Evolutionary conservation across 495 filamentous ascomycete genomes (phyloP), one percentile per base, ranked within the genome.

Genomic region (Glarea lozoyensis): DNA sequence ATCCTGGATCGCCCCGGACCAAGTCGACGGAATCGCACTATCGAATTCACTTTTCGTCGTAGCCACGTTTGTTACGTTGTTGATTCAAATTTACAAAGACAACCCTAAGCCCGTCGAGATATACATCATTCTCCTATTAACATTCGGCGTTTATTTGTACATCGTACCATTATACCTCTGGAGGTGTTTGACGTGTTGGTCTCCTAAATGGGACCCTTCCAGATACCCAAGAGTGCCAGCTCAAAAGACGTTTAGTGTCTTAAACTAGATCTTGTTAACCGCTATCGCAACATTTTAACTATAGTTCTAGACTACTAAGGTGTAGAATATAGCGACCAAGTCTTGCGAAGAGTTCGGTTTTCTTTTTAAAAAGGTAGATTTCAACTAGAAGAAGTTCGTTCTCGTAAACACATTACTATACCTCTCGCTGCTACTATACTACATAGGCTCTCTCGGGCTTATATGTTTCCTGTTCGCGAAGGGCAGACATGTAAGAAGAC

Each of bases 1-100:
- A 16, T 38, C 50, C 15, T 61, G 56, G 46, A 32, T 60, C 30
- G 47, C 46, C 3, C 49, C 42, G 16, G 36, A 43, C 18, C 50
- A 59, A 40, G 23, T 49, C 13, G 27, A 39, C 2, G 32, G 42
- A 30, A 20, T 52, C 25, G 31, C 45, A 25, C 29, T 24, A 34
- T 10, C 57, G 3, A 10, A 19, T 18, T 37, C 34, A 11, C 17
- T 37, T 18, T 3, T 37, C 17, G 18, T 11, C 3, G 20, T 10
- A 13, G 34, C 34, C 12, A 37, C 34, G 4, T 37, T 37, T 11
- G 13, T 37, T 2, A 19, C 29, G 11, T 18, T 37, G n/a, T 11
- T 37, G 2, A 37, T 37, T 18, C 34, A 37, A 37, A 37, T 18
- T 4, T n/a, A 15, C 3, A n/a, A 10, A 10, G 11, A 19, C 17